Evolutionary conservation across 2,329 filamentous ascomycete species (phyloP).

Genomic region (Cercospora beticola): DNA sequence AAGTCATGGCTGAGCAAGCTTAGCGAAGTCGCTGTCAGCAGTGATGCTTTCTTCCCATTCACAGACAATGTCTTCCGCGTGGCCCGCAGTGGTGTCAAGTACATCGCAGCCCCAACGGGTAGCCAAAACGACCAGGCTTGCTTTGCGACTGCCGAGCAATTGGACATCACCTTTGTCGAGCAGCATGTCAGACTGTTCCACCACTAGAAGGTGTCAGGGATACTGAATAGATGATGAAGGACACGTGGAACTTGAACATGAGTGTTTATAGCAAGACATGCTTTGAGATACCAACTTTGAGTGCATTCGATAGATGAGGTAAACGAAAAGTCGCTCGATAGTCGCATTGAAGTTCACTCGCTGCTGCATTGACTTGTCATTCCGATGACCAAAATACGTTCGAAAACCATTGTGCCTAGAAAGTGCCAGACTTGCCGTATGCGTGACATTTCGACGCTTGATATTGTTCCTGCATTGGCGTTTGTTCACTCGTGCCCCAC

Average conservation of each 20-base stretch:
- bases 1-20: conserved; percentile 83
- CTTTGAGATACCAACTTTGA: conserved; percentile 17
- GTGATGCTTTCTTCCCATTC: conserved; percentile 98
- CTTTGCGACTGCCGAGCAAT: conserved; percentile 85
- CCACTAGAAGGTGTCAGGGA: conserved; percentile 58
- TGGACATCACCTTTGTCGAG: conserved; percentile 92
- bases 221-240: background rate
- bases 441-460: conserved; percentile 10
- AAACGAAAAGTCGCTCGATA: background rate
- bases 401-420: background rate
- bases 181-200: conserved; percentile 94
- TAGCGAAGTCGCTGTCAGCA: conserved; percentile 78
- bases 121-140: conserved; percentile 82
- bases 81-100: conserved; percentile 85
- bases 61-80: conserved; percentile 96
- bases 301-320: background rate
- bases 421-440: conserved; percentile 1
- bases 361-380: background rate
- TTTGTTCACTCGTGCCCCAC: conserved; percentile 19
- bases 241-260: background rate
- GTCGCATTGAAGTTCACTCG: background rate
- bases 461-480: conserved; percentile 20
- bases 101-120: conserved; percentile 88
- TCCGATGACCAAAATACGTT: background rate
- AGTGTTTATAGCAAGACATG: conserved; percentile 7